Percentiles rank a stretch among this genome's conserved stretches.
These are phyloP conservation scores for Stephania yunnanensis DNA, from an alignment of 164 flowering plant genomes.

Conservation along the genomic window DNA sequence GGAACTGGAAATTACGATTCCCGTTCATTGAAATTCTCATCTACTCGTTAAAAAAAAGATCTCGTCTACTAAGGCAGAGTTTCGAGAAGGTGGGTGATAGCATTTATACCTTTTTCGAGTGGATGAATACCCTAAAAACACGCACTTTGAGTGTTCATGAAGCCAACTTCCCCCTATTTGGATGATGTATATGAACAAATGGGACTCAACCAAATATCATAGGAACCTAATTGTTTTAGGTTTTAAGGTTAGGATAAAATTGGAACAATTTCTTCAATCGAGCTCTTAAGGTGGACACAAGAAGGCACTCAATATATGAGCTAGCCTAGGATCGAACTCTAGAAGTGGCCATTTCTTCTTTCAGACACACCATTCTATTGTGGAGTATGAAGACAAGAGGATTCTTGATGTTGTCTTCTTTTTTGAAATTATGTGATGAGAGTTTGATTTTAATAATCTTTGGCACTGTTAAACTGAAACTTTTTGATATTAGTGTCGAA, in stretches of 20 bases:
- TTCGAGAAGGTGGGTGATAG: constrained; percentile 12
- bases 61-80: neutral
- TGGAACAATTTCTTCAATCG: too few relatives aligned
- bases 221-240: neutral
- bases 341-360: constrained; percentile 5
- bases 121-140: neutral
- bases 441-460: constrained; percentile 21
- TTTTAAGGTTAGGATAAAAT: too few relatives aligned
- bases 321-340: too few relatives aligned
- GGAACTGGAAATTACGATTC: too few relatives aligned
- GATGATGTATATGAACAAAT: too few relatives aligned
- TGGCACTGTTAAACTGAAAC: neutral
- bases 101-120: neutral
- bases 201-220: too few relatives aligned
- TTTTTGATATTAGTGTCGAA: constrained; percentile 6
- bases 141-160: too few relatives aligned
- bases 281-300: neutral
- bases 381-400: neutral
- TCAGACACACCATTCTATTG: constrained; percentile 14
- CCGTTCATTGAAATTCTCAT: constrained; percentile 13
- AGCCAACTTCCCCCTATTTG: too few relatives aligned
- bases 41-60: neutral
- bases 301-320: too few relatives aligned
- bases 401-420: neutral
- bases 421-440: constrained; percentile 11